phyloP scores from a whole-genome alignment of 108 stramenopile genomes.

The Seminavis robusta region DNA sequence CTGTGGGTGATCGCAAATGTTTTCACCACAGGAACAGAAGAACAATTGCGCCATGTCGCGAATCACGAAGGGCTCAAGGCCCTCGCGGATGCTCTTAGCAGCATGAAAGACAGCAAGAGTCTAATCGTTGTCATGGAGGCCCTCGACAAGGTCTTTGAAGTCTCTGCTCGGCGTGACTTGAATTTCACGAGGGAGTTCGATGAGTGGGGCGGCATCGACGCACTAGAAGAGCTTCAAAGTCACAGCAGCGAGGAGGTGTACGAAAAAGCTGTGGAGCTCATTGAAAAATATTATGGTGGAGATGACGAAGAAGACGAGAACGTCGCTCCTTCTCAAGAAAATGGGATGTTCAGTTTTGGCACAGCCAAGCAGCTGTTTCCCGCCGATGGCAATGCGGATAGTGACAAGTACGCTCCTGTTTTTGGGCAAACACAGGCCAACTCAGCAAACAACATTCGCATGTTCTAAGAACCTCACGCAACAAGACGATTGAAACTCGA shows the following conservation, averaged over 20 bases:
- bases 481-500: background rate
- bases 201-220: conserved; percentile 71
- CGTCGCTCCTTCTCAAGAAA: conserved; percentile 48
- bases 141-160: conserved; percentile 61
- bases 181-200: conserved; percentile 48
- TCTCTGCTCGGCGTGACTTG: conserved; percentile 16
- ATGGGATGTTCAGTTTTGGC: conserved; percentile 53
- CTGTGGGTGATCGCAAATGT: conserved; percentile 83
- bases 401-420: too few species aligned
- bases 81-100: conserved; percentile 66
- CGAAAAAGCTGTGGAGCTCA: conserved; percentile 64
- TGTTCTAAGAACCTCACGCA: background rate
- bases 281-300: conserved; percentile 81
- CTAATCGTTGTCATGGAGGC: conserved; percentile 69
- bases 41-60: conserved; percentile 39
- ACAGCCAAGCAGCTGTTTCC: conserved; percentile 17
- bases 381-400: too few species aligned
- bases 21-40: conserved; percentile 53
- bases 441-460: background rate
- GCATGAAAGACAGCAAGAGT: conserved; percentile 53
- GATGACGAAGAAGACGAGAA: conserved; percentile 75
- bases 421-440: background rate
- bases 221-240: conserved; percentile 79
- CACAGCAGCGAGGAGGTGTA: conserved; percentile 78
- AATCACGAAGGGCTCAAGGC: conserved; percentile 66